phyloP scores from a whole-genome alignment of 305 asterid species.

The Lippia alba region DNA sequence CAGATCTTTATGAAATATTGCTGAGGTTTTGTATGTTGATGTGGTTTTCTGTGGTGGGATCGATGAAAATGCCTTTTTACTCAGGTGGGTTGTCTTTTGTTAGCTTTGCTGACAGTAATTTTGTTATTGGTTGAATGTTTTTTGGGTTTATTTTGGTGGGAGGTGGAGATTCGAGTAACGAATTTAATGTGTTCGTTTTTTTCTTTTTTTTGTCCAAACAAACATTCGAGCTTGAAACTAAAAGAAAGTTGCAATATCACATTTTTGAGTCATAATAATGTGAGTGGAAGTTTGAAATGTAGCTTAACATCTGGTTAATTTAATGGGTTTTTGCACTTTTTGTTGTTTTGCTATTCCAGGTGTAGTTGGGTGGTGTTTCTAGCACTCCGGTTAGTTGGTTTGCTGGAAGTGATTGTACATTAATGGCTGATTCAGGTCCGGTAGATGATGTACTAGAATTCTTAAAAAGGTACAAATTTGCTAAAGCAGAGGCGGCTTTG shows the following conservation, averaged over 20 bases:
- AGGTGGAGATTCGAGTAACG: constrained; percentile 16
- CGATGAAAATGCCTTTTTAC: constrained; percentile 35
- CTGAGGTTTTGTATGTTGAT: constrained; percentile 25
- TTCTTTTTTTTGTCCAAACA: neutral
- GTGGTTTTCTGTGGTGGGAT: constrained; percentile 37
- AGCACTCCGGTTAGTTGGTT: constrained; percentile 37
- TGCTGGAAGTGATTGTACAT: constrained; percentile 35
- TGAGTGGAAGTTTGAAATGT: constrained; percentile 22
- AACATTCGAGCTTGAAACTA: neutral
- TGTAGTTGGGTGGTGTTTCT: constrained; percentile 41
- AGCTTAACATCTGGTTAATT: constrained; percentile 11
- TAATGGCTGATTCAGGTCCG: constrained; percentile 81
- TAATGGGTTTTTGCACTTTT: constrained; percentile 32
- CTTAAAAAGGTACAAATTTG: constrained; percentile 75
- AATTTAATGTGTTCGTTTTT: constrained; percentile 3
- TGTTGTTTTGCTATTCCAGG: constrained; percentile 51
- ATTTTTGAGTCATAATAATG: neutral
- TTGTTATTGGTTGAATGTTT: too few relatives aligned
- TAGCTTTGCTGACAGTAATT: constrained; percentile 30
- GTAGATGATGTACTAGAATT: constrained; percentile 83
- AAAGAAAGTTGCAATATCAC: constrained; percentile 3
- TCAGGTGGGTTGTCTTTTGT: constrained; percentile 25
- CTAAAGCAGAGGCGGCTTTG: constrained; percentile 89
- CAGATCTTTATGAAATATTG: constrained; percentile 50
- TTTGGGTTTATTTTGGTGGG: constrained; percentile 18